Percentiles rank a stretch among this genome's conserved stretches.
phyloP scores from a whole-genome alignment of 176 grass and related monocot species.

The Rhynchospora tenuis region DNA sequence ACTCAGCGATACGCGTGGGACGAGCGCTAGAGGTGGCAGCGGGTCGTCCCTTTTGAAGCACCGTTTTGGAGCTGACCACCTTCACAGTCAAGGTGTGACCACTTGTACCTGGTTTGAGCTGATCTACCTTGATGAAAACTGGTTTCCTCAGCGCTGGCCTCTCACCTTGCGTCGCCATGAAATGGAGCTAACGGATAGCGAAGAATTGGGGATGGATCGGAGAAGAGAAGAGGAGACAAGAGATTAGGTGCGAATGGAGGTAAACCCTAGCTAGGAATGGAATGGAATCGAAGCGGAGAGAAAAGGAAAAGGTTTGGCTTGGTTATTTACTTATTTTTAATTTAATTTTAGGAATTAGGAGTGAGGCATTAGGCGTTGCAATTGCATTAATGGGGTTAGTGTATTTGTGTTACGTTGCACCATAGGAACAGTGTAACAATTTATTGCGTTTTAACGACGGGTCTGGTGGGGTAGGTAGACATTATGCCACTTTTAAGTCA shows the following conservation, averaged over 20 bases:
- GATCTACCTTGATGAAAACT: conserved; percentile 81
- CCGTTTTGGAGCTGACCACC: conserved; percentile 35
- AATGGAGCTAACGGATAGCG: not conserved
- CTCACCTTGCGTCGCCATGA: conserved; percentile 42
- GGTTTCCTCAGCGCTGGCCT: conserved; percentile 73
- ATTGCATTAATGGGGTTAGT: not conserved
- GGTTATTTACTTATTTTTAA: not conserved
- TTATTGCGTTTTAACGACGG: not conserved
- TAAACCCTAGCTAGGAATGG: conserved; percentile 27
- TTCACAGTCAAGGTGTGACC: conserved; percentile 45
- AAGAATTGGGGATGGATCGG: not conserved
- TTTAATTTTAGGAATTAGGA: not conserved
- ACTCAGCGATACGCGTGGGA: conserved; percentile 65
- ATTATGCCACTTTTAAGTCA: too few species aligned
- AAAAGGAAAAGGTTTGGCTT: not conserved
- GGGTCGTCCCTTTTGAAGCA: conserved; percentile 43
- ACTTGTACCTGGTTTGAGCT: conserved; percentile 67
- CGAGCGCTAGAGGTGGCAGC: conserved; percentile 36
- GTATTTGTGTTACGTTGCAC: conserved; percentile 1
- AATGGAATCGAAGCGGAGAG: not conserved
- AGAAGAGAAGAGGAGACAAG: not conserved
- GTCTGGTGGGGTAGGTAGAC: not conserved
- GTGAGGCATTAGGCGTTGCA: not conserved
- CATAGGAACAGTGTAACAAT: not conserved
- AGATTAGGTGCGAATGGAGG: not conserved